Percentiles rank a stretch among this genome's conserved stretches.
Evolutionary conservation across 2,329 filamentous ascomycete genomes (phyloP).

Genomic region (Raffaelea deltoideospora): DNA sequence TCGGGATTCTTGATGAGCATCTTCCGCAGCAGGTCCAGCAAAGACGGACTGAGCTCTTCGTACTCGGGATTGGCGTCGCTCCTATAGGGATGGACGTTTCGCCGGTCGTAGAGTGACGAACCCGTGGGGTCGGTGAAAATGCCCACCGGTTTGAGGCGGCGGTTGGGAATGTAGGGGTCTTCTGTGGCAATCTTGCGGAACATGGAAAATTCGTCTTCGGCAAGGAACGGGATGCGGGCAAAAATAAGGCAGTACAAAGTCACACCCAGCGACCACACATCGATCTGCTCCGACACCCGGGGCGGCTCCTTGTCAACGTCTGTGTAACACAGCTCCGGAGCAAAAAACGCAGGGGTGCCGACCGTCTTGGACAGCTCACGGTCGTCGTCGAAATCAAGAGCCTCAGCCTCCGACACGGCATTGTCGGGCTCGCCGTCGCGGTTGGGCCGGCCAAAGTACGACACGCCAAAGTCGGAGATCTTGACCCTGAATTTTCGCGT

Average conservation of each 20-base stretch:
- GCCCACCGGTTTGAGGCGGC: slow-evolving; percentile 63
- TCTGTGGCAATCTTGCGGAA: slow-evolving; percentile 85
- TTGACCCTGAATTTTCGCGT: slow-evolving; percentile 77
- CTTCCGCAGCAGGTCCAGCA: slow-evolving; percentile 62
- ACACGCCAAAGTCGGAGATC: slow-evolving; percentile 97
- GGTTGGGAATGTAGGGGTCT: slow-evolving; percentile 75
- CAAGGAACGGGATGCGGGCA: slow-evolving; percentile 83
- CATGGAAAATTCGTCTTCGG: slow-evolving; percentile 81
- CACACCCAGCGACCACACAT: slow-evolving; percentile 93
- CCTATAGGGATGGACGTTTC: slow-evolving; percentile 53
- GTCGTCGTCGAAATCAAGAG: slow-evolving; percentile 78
- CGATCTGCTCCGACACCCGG: slow-evolving; percentile 82
- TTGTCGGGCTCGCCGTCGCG: slow-evolving; percentile 69
- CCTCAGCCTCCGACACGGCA: slow-evolving; percentile 63
- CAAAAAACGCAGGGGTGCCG: slow-evolving; percentile 93
- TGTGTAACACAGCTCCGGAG: slow-evolving; percentile 87
- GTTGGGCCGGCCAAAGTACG: slow-evolving; percentile 82
- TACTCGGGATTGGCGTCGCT: slow-evolving; percentile 67
- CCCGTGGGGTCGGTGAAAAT: slow-evolving; percentile 40
- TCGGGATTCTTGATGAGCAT: slow-evolving; percentile 82
- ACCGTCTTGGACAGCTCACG: slow-evolving; percentile 96
- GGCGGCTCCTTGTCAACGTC: slow-evolving; percentile 55
- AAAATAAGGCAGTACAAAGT: slow-evolving; percentile 93
- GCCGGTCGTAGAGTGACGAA: slow-evolving; percentile 38
- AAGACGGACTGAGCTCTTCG: slow-evolving; percentile 66